Evolutionary conservation across 768 basidiomycete species (phyloP).

Genomic region (Grammothele lineata): DNA sequence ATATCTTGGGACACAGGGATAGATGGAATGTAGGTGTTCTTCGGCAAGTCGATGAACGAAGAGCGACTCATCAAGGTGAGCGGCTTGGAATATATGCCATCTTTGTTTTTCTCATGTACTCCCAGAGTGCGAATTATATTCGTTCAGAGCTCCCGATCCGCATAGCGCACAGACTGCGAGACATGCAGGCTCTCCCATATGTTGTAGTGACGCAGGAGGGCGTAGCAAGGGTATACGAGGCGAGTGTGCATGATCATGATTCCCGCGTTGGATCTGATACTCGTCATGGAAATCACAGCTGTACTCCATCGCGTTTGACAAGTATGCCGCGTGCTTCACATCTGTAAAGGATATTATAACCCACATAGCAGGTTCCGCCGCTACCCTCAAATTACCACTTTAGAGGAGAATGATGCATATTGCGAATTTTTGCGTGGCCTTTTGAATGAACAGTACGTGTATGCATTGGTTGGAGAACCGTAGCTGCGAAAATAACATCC

Average conservation of each 20-base stretch:
- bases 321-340: slow-evolving; percentile 37
- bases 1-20: not conserved
- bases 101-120: not conserved
- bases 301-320: slow-evolving; percentile 86
- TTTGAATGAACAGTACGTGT: slow-evolving; percentile 70
- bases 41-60: slow-evolving; percentile 77
- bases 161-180: slow-evolving; percentile 82
- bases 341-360: slow-evolving; percentile 1
- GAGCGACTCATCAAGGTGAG: slow-evolving; percentile 73
- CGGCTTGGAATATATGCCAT: not conserved
- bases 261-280: not conserved
- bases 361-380: slow-evolving; percentile 35
- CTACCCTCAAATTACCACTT: slow-evolving; percentile 66
- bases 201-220: slow-evolving; percentile 84
- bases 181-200: slow-evolving; percentile 83
- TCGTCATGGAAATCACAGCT: slow-evolving; percentile 45
- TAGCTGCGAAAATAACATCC: slow-evolving; percentile 5
- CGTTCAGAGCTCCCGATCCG: slow-evolving; percentile 85
- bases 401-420: slow-evolving; percentile 75
- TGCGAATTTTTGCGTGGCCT: slow-evolving; percentile 64
- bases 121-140: slow-evolving; percentile 90
- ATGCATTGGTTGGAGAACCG: not conserved
- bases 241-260: slow-evolving; percentile 29
- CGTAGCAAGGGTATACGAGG: slow-evolving; percentile 80
- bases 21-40: slow-evolving; percentile 62